Conservation (phyloP, 2,329 filamentous ascomycete species). For the Byssothecium circinans region DNA sequence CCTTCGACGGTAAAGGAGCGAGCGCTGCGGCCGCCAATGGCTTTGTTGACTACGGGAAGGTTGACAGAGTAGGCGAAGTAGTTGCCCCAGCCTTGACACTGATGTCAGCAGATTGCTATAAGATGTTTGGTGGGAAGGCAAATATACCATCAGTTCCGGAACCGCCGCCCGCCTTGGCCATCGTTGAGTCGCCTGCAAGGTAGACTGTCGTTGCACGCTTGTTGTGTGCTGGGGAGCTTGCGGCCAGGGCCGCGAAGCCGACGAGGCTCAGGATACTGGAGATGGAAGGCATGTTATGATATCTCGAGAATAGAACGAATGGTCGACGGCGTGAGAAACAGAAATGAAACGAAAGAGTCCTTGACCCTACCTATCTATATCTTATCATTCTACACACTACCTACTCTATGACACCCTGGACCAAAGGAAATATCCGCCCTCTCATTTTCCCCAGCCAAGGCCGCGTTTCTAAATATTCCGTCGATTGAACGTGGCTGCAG, state of each 20-base stretch:
- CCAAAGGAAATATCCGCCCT: neutral
- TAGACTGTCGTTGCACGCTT: constrained; percentile 52
- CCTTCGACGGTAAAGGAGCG: constrained; percentile 68
- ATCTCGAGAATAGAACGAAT: neutral
- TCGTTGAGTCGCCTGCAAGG: constrained; percentile 64
- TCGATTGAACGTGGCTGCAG: neutral
- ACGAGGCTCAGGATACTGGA: constrained; percentile 22
- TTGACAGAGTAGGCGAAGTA: constrained; percentile 58
- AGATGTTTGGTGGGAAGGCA: neutral
- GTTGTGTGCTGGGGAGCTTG: constrained; percentile 24
- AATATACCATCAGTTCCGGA: constrained; percentile 35
- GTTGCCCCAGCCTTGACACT: constrained; percentile 60
- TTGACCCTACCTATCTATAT: neutral
- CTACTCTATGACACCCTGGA: neutral
- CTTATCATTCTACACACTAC: neutral
- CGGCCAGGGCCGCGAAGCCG: constrained; percentile 21
- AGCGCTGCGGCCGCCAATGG: constrained; percentile 66
- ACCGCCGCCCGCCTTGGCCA: constrained; percentile 54
- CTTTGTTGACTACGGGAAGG: constrained; percentile 61
- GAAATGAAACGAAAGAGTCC: neutral
- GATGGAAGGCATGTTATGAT: constrained; percentile 21
- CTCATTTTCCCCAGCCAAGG: neutral
- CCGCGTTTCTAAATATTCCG: neutral
- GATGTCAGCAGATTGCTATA: neutral
- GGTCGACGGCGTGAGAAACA: neutral